These are phyloP conservation scores for Sphagnum fallax DNA, from an alignment of 228 moss, liverwort and hornwort genomes.

Conservation along the genomic window DNA sequence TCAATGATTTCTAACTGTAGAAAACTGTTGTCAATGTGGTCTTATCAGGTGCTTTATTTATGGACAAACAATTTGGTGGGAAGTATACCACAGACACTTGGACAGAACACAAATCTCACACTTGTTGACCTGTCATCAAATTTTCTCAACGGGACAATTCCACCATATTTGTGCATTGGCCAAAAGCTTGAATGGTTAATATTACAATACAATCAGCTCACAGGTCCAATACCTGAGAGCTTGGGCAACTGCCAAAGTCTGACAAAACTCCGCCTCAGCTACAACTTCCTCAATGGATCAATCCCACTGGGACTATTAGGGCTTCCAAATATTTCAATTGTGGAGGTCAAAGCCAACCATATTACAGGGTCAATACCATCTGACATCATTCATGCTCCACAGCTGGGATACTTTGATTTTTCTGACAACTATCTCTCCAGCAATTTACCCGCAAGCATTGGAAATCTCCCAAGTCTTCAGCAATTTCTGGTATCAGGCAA, in stretches of 20 bases:
- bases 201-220: conserved; percentile 47
- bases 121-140: conserved; percentile 64
- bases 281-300: conserved; percentile 45
- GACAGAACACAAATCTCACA: conserved; percentile 54
- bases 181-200: conserved; percentile 61
- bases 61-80: conserved; percentile 69
- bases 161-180: conserved; percentile 42
- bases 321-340: conserved; percentile 45
- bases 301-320: conserved; percentile 57
- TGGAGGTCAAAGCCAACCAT: conserved; percentile 54
- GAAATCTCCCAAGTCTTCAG: conserved; percentile 40
- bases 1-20: too few relatives aligned
- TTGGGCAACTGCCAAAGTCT: conserved; percentile 70
- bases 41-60: conserved; percentile 54
- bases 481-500: conserved; percentile 47
- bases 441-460: conserved; percentile 47
- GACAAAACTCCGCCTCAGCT: conserved; percentile 49
- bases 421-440: conserved; percentile 51
- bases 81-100: conserved; percentile 49
- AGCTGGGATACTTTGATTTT: conserved; percentile 48
- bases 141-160: conserved; percentile 50
- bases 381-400: conserved; percentile 48
- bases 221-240: conserved; percentile 53
- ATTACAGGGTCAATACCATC: conserved; percentile 57
- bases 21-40: too few relatives aligned